A percentile compares a stretch with the other conserved stretches of the same genome.
phyloP scores from a whole-genome alignment of 192 early-diverging fungal genomes.

The Rhizoclosmatium globosum region DNA sequence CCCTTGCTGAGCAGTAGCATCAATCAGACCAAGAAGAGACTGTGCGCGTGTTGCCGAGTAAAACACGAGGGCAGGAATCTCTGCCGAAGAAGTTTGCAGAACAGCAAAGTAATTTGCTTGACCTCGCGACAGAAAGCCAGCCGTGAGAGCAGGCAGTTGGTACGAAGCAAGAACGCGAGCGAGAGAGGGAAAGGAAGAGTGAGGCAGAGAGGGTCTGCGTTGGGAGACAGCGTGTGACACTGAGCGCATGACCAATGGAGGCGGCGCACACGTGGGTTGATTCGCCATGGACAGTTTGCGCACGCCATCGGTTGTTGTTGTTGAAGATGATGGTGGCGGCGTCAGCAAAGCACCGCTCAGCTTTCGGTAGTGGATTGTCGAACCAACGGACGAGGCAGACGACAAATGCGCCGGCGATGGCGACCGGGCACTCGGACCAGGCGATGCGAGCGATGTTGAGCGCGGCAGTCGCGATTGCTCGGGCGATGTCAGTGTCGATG shows the following conservation, averaged over 20 bases:
- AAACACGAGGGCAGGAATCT: background rate
- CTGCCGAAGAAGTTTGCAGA: background rate
- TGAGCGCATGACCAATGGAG: background rate
- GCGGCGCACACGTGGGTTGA: background rate
- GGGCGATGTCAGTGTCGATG: no score
- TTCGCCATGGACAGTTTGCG: background rate
- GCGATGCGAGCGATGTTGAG: background rate
- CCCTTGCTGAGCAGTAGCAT: background rate
- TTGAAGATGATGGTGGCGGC: background rate
- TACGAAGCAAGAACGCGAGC: background rate
- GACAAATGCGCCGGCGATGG: background rate
- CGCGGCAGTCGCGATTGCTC: background rate
- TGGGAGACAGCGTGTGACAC: background rate
- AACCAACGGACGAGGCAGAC: background rate
- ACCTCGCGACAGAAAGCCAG: background rate
- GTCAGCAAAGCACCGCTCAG: background rate
- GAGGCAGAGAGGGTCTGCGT: background rate
- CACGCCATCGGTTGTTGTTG: background rate
- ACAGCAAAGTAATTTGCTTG: background rate
- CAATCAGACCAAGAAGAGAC: conserved; percentile 2
- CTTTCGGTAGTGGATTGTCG: background rate
- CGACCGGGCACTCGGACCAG: background rate
- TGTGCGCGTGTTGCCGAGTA: conserved; percentile 2
- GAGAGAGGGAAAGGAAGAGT: background rate
- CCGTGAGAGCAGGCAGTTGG: background rate